These are phyloP conservation scores for Metarhizium robertsii DNA, from an alignment of 2,329 filamentous ascomycete genomes.

Conservation along the genomic window DNA sequence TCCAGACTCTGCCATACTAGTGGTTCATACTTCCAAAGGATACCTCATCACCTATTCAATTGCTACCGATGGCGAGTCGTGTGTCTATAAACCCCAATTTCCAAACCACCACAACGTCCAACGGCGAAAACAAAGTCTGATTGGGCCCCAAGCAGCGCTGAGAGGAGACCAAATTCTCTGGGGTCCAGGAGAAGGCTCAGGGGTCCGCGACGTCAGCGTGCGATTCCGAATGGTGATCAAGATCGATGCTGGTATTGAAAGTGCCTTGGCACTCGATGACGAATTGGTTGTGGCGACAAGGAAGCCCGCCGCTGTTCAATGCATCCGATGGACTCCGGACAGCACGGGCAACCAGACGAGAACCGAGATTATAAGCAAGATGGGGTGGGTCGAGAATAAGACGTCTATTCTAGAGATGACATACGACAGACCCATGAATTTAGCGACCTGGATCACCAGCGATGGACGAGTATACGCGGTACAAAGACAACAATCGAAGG, in stretches of 20 bases:
- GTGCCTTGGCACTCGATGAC: constrained; percentile 80
- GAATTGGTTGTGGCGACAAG: constrained; percentile 86
- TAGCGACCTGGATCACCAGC: constrained; percentile 83
- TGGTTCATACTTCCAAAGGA: constrained; percentile 76
- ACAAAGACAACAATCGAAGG: constrained; percentile 50
- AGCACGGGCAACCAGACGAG: constrained; percentile 73
- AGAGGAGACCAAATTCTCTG: constrained; percentile 55
- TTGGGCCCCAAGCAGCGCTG: constrained; percentile 43
- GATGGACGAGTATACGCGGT: constrained; percentile 88
- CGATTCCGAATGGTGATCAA: constrained; percentile 97
- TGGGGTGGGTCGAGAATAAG: constrained; percentile 77
- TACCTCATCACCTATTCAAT: constrained; percentile 94
- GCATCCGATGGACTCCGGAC: constrained; percentile 89
- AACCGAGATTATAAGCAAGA: constrained; percentile 80
- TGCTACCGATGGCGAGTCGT: constrained; percentile 70
- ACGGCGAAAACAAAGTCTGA: constrained; percentile 51
- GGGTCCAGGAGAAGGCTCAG: constrained; percentile 72
- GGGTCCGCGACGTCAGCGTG: constrained; percentile 77
- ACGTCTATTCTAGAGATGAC: constrained; percentile 74
- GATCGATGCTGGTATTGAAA: constrained; percentile 88
- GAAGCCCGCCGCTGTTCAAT: constrained; percentile 91
- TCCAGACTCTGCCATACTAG: constrained; percentile 85
- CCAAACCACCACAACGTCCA: constrained; percentile 56
- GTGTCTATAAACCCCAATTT: constrained; percentile 79
- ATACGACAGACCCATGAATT: constrained; percentile 91